Base-by-base conservation (phyloP, 306 rosid genomes). In the Acacia confusa region DNA sequence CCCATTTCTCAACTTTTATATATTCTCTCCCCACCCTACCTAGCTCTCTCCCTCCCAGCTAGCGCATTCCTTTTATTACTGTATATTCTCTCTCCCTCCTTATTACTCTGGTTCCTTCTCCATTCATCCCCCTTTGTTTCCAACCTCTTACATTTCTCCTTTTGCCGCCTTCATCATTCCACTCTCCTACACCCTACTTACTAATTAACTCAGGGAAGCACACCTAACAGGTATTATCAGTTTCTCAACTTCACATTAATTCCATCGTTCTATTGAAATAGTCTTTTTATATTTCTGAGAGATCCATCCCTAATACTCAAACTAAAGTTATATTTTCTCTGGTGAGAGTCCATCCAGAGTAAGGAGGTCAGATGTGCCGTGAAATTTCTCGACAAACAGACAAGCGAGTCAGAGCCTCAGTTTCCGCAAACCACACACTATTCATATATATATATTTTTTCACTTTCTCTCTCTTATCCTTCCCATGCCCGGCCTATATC, bases 321-420 rank as follows among this genome's bases (percentile, higher is more conserved):
- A n/a, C 28, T 24, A 11, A 60, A 19, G 4, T 2, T n/a, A n/a
- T 63, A 47, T 75, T 68, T 79, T 65, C 64, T 81, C 57, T 50
- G 55, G 55, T 17, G n/a, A 75, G 11, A 20, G 61, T 32, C 36
- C 64, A 57, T 57, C 17, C 52, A 58, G 78, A 48, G 47, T 27
- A 22, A 82, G 72, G 71, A 36, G 61, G 74, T 80, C 91, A 84
- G 88, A 34, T 76, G 78, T 92, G 94, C 89, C 84, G 47, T 73
- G 75, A 48, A 92, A 94, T 90, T 88, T 84, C 86, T 88, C 80
- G 97, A 92, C 98, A 90, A 92, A 83, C 57, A 83, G 97, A 93
- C 97, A 91, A 74, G 0, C 12, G 17, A 82, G 84, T 88, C 93
- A 90, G 92, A 87, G 71, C 55, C 79, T 63, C 81, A 85, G 86